Base-by-base conservation (phyloP, 768 basidiomycete genomes). In the Sarcomyxa edulis region DNA sequence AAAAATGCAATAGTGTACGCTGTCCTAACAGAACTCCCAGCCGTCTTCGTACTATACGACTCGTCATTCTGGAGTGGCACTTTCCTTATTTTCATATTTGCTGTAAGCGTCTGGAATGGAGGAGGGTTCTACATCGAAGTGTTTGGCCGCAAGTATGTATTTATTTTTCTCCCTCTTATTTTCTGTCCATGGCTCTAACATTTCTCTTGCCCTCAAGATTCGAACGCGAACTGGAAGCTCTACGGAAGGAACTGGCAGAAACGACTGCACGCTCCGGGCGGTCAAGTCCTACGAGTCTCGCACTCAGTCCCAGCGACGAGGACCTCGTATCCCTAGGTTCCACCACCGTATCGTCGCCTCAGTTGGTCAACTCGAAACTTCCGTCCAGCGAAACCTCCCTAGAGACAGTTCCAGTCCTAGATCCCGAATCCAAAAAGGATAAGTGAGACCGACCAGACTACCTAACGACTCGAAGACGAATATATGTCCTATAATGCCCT, bases 41-140 rank as follows among this genome's bases (percentile, higher is more conserved):
- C 90, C 8, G 76, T 94, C 4, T 88, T 81, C 51, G 37, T 94
- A 20, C 69, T 96, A 29, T 95, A 95, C 52, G 74, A 87, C 51
- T 88, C 81, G 49, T 63, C 85, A 3, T 65, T 72, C 40, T 88
- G 84, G 77, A 92, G 88, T 48, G 78, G 74, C 12, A 58, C 71
- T 2, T 96, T 92, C 64, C 61, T 97, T 16, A 62, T 94, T 26
- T 47, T 75, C 47, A 84, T 97, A 30, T 89, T 97, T 52, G 67
- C 75, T 11, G 88, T 92, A 31, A 86, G 86, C 43, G 91, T 86
- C 0, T 98, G 93, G 93, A 98, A 97, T 54, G 94, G 94, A 7
- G 92, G 87, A 16, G 89, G 88, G 2, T 96, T 83, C 68, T 96
- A 96, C 58, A 93, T 96, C 38, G 93, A 96, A 58, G 93, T 96